Base-by-base conservation (phyloP, 768 basidiomycete species). In the Termitomyces sp. region DNA sequence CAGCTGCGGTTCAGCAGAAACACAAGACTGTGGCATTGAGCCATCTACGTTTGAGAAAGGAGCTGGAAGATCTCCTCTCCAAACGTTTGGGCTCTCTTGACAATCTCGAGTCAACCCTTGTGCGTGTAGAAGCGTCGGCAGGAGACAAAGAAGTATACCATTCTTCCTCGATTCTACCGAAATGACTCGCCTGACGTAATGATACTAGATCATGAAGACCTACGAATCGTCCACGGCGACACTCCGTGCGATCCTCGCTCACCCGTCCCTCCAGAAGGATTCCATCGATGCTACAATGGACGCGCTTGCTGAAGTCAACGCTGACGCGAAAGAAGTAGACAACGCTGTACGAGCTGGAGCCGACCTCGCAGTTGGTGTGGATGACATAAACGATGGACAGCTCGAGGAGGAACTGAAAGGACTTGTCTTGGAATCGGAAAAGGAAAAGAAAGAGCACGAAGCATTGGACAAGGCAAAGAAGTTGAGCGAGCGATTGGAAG, bases 211-310 rank as follows among this genome's bases (percentile, higher is more conserved):
- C 50, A 84, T 98, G 83, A 82, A 81, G 62, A 82, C 85, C 0
- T 98, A 96, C 66, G 82, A 91, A 69, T 84, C 85, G 2, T 94
- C 94, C 6, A 87, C 92, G 0, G 70, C 80, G 6, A 94, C 94
- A 0, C 75, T 98, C 6, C 80, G 80, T 14, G 71, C 83, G 0
- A 83, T 98, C 44, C 81, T 98, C 1, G 75, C 86, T 8, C 85
- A 96, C 62, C 93, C 94, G 0, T 84, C 84, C 0, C 75, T 98
- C 12, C 84, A 87, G 59, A 80, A 83, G n/a, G 86, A 86, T 15
- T 80, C 78, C 50, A 83, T 98, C 47, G 90, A 96, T 55, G 79
- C 83, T 62, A 96, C 94, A 3, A 86, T 96, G 82, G 91, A 94
- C 26, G 87, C 86, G 9, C 78, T 98, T 62, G 87, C 90, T 0